phyloP scores from a whole-genome alignment of 805 yeast species.

The Hanseniaspora thailandica region DNA sequence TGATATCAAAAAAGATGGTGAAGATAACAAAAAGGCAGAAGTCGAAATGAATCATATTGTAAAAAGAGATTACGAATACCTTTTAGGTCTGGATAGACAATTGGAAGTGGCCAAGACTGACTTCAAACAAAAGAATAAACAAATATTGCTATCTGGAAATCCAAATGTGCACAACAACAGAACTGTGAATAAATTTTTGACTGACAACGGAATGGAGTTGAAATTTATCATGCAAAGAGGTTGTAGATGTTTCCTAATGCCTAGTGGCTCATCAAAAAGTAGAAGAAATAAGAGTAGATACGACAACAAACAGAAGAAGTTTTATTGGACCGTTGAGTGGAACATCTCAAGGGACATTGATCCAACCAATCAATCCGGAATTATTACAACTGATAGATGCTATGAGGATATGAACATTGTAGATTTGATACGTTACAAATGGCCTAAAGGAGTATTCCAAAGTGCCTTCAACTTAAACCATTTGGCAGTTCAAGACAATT shows the following conservation, averaged over 20 bases:
- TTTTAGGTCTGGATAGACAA: conserved; percentile 47
- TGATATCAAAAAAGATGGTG: conserved; percentile 23
- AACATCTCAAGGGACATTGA: conserved; percentile 29
- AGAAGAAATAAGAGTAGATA: conserved; percentile 53
- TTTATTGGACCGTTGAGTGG: conserved; percentile 78
- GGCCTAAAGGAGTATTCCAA: conserved; percentile 2
- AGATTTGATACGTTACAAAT: not conserved
- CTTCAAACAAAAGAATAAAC: conserved; percentile 34
- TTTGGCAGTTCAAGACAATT: conserved; percentile 16
- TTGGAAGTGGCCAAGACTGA: conserved; percentile 51
- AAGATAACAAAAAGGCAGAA: conserved; percentile 28
- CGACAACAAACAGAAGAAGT: conserved; percentile 50
- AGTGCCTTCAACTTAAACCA: not conserved
- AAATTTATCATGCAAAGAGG: conserved; percentile 42
- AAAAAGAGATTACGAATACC: conserved; percentile 74
- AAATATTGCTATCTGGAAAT: conserved; percentile 22
- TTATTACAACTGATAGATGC: not conserved
- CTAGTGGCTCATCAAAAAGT: conserved; percentile 65
- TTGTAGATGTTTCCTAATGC: conserved; percentile 49
- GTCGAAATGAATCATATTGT: conserved; percentile 28
- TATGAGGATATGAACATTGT: conserved; percentile 6
- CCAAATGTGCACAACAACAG: conserved; percentile 20
- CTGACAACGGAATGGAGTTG: conserved; percentile 17
- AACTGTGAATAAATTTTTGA: conserved; percentile 15
- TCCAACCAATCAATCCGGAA: conserved; percentile 18